Evolutionary conservation across 2,329 filamentous ascomycete species (phyloP), one percentile per base, ranked within the genome.

Genomic region (Scedosporium aurantiacum): DNA sequence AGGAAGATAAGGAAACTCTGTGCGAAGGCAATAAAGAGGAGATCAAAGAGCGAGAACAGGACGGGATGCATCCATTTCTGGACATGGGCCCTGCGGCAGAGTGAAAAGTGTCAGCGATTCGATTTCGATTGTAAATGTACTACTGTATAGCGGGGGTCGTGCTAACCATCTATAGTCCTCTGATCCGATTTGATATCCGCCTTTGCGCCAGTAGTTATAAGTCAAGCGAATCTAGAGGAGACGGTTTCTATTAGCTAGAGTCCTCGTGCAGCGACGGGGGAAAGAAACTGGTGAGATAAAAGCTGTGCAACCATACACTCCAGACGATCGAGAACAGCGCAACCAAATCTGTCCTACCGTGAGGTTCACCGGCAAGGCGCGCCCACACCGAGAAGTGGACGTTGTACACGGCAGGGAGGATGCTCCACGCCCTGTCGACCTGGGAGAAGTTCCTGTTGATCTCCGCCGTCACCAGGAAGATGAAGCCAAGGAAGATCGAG

Each of bases 381-480:
- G 91, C 88, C 87, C 92, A 99, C n/a, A 85, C 68, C 43, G 85
- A 82, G 70, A 90, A 94, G 73, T 99, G 92, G 5, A 85, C 81
- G 70, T 94, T 88, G 74, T 96, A 97, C 58, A 96, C 70, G 6
- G 90, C 87, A 1, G 94, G 94, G 58, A 99, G 76, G 63, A 99
- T 79, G 70, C 90, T 94, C 94, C 94, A 99, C 67, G 88, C 76
- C 57, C 94, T 85, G 73, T 99, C 94, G 50, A 99, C 87, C 75
- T 99, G 94, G n/a, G 92, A 97, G 73, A 92, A 97, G 74, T 99
- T 99, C 69, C 82, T 83, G 75, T 95, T 97, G 76, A 91, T 75
- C 73, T 97, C 93, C 1, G 91, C 90, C 4, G 85, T 77, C 37
- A 93, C 69, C 25, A 96, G 77, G 68, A 95, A 89, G 28, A 94